Evolutionary conservation across 257 asterid species (phyloP), one percentile per base, ranked within the genome.

Genomic region (Solanum pimpinellifolium): DNA sequence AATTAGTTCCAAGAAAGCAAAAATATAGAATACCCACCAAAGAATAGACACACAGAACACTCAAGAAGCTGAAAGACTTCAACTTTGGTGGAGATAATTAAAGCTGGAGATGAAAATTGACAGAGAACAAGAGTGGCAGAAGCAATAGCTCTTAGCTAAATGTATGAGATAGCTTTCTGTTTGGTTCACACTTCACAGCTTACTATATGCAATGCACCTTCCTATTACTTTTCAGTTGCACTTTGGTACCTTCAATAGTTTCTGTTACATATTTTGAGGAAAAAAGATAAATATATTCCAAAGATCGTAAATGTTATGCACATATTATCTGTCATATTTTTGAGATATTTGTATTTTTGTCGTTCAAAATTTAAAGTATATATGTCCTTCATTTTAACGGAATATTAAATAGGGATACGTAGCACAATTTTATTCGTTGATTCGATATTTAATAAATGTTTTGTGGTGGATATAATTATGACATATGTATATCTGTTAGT

Each of bases 41-140:
- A 49, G 69, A 81, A 81, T 49, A 49, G 44, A 29, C 44, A 18
- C 3, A 49, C 23, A 80, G 44, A 80, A 80, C 25, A 1, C 18
- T 80, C 60, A 76, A 42, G 60, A 76, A 42, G 60, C 83, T 76
- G 13, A 41, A 76, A 76, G 59, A 76, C 60, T 76, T 76, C 85
- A 29, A n/a, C 11, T 49, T 80, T 41, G 44, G 33, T 65, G 72
- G 72, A 65, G 72, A 65, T n/a, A 65, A 65, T 25, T 11, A 65
- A n/a, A n/a, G 25, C 72, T 65, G 72, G 29, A 65, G 9, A 72
- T 72, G 78, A 33, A 72, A 16, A 72, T 70, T 70, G 74, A 29
- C 11, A 29, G 39, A 25, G 75, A 68, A 68, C 37, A 76, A 76
- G 59, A 76, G 83, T 41, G 0, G 31, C 11, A 74, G 20, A n/a